These are phyloP conservation scores for Tetragonia tetragonoides DNA, from an alignment of 148 eudicot genomes.

Conservation along the genomic window DNA sequence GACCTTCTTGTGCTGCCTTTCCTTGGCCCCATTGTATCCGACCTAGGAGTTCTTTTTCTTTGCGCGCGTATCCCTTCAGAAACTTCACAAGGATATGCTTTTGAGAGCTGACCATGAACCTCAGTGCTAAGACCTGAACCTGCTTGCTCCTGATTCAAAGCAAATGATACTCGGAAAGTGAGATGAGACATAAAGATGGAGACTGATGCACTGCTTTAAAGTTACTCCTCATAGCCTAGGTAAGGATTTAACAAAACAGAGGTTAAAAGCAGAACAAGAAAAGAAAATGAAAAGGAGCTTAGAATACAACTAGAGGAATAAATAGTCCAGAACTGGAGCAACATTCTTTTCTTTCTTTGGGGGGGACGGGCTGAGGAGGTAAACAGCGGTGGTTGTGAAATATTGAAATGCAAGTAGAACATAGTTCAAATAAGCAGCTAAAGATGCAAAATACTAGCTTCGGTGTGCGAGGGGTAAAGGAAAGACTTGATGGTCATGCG, in stretches of 20 bases:
- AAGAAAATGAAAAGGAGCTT: neutral
- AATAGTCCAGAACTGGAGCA: too few species aligned
- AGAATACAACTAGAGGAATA: neutral
- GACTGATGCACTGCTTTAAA: neutral
- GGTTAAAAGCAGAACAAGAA: neutral
- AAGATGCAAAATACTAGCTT: neutral
- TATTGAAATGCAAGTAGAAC: neutral
- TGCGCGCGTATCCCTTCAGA: constrained; percentile 15
- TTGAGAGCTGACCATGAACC: constrained; percentile 12
- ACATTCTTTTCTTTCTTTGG: neutral
- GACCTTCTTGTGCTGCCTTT: constrained; percentile 32
- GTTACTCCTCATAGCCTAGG: neutral
- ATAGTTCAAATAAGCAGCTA: neutral
- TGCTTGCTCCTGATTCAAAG: constrained; percentile 21
- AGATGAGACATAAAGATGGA: neutral
- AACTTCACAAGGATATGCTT: constrained; percentile 19
- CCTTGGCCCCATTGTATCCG: constrained; percentile 18
- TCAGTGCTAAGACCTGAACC: neutral
- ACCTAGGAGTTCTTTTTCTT: constrained; percentile 17
- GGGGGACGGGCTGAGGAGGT: neutral
- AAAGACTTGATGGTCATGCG: neutral
- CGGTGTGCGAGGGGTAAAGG: neutral
- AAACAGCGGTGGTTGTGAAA: neutral
- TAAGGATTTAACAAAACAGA: constrained; percentile 1
- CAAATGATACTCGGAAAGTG: neutral